Conservation (phyloP, 129 eudicot genomes). For the Tagetes erecta region DNA sequence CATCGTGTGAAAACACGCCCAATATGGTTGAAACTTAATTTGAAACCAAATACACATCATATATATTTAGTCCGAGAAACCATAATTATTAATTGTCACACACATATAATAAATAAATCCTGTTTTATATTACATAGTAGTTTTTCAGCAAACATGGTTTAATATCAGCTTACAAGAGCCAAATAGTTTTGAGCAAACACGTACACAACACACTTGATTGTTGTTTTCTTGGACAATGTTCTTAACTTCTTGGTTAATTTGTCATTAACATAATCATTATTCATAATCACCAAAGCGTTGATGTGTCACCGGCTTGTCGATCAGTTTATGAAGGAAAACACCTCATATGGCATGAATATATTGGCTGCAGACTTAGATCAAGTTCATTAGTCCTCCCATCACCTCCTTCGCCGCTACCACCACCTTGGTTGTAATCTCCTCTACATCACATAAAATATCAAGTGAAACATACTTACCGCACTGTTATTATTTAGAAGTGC, state of each 20-base stretch:
- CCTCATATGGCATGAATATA: constrained; percentile 71
- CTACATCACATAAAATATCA: constrained; percentile 32
- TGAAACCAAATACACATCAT: not conserved
- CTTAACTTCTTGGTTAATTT: constrained; percentile 15
- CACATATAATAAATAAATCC: constrained; percentile 21
- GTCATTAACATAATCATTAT: constrained; percentile 26
- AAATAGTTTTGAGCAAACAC: constrained; percentile 16
- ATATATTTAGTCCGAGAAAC: not conserved
- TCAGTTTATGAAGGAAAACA: constrained; percentile 52
- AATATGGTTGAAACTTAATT: too few relatives aligned
- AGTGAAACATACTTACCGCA: not conserved
- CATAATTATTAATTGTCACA: constrained; percentile 17
- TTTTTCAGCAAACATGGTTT: constrained; percentile 27
- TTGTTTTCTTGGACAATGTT: constrained; percentile 1
- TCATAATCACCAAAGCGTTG: constrained; percentile 23
- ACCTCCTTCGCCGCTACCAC: constrained; percentile 37
- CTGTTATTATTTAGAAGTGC: not conserved
- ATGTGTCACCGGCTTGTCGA: not conserved
- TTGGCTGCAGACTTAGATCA: constrained; percentile 78
- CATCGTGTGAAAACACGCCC: too few relatives aligned
- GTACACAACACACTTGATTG: constrained; percentile 28
- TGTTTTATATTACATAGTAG: constrained; percentile 28
- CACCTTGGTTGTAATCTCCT: constrained; percentile 56
- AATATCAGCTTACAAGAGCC: constrained; percentile 13
- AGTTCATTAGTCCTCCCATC: constrained; percentile 68